phyloP scores from a whole-genome alignment of 2,329 filamentous ascomycete genomes.

The Trichoderma asperellum region DNA sequence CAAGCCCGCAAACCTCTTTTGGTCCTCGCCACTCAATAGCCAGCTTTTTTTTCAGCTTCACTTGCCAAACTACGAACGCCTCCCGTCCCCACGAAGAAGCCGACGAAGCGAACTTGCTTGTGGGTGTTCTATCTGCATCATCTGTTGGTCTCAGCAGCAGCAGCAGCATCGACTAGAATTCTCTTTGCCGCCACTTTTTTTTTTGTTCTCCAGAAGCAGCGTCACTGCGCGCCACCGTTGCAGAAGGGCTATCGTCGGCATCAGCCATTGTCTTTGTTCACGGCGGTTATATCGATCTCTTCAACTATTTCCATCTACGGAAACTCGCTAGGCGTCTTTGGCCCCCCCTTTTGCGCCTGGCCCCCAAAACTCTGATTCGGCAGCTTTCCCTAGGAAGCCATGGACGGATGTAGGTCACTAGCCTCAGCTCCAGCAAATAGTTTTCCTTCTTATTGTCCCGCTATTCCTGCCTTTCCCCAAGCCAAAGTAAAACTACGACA shows the following conservation, averaged over 20 bases:
- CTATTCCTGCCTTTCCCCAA: constrained; percentile 9
- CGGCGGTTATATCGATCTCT: background rate
- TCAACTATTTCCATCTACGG: constrained; percentile 16
- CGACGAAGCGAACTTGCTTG: background rate
- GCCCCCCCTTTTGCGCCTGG: constrained; percentile 14
- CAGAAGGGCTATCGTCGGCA: constrained; percentile 1
- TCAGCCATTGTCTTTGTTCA: constrained; percentile 11
- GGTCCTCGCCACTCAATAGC: constrained; percentile 4
- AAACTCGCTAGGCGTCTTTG: constrained; percentile 6
- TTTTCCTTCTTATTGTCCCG: background rate
- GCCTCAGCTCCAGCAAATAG: background rate
- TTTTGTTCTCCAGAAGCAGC: background rate
- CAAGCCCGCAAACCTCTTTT: background rate
- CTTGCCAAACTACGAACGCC: background rate
- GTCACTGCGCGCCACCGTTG: constrained; percentile 5
- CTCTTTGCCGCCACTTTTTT: background rate
- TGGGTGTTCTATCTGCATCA: background rate
- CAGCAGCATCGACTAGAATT: background rate
- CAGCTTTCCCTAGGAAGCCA: constrained; percentile 23
- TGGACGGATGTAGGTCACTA: constrained; percentile 36
- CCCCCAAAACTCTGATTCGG: constrained; percentile 9
- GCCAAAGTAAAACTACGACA: constrained; percentile 1
- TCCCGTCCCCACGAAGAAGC: background rate
- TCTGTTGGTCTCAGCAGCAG: constrained; percentile 2
- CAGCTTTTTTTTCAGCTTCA: constrained; percentile 5